Conservation (phyloP, 192 early-diverging fungal species). For the Obelidium mucronatum region DNA sequence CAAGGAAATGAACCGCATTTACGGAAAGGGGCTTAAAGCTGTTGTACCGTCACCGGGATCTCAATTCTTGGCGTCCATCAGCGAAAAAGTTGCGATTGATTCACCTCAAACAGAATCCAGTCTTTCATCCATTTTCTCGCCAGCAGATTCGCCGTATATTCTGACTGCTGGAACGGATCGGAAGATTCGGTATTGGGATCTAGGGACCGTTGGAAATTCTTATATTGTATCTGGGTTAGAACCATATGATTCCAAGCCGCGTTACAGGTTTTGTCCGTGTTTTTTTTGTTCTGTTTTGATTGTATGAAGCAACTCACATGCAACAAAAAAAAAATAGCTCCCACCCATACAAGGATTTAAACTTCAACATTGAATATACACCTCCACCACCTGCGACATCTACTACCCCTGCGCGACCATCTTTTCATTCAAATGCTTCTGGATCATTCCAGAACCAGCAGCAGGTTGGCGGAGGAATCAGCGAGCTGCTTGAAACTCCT, state of each 20-base stretch:
- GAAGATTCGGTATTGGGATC: slow-evolving; percentile 88
- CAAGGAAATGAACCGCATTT: slow-evolving; percentile 39
- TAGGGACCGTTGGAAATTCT: slow-evolving; percentile 70
- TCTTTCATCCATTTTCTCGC: slow-evolving; percentile 21
- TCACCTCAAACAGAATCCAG: slow-evolving; percentile 1
- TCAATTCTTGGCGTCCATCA: slow-evolving; percentile 19
- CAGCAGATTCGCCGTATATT: slow-evolving; percentile 66
- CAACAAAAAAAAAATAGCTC: slow-evolving; percentile 47
- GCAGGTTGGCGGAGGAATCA: slow-evolving; percentile 11
- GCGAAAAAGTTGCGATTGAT: slow-evolving; percentile 6
- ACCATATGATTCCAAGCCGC: slow-evolving; percentile 58
- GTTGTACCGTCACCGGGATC: not conserved
- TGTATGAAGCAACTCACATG: too few relatives aligned
- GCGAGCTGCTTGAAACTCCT: not conserved
- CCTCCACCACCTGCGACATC: slow-evolving; percentile 36
- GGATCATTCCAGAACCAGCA: slow-evolving; percentile 44
- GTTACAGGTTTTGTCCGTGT: slow-evolving; percentile 61
- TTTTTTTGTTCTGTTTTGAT: not conserved
- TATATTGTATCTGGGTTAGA: slow-evolving; percentile 75
- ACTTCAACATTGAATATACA: slow-evolving; percentile 64
- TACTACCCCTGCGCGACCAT: slow-evolving; percentile 17
- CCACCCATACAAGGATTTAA: slow-evolving; percentile 60
- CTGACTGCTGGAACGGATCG: slow-evolving; percentile 84
- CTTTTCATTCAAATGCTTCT: slow-evolving; percentile 30
- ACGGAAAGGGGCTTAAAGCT: slow-evolving; percentile 56